These are phyloP conservation scores for Tothia fuscella DNA, from an alignment of 2,329 filamentous ascomycete genomes.

Conservation along the genomic window DNA sequence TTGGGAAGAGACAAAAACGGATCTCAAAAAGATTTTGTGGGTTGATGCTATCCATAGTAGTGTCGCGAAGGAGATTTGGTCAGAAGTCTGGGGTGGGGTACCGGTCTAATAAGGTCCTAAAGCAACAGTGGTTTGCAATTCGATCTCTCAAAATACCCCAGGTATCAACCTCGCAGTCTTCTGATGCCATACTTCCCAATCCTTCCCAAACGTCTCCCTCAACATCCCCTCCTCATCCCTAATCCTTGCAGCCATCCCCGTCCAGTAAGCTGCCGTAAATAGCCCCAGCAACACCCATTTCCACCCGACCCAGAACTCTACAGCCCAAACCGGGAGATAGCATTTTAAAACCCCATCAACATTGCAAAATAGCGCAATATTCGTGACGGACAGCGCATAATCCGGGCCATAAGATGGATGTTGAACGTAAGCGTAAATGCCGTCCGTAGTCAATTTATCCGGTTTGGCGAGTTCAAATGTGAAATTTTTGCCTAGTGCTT, in stretches of 20 bases:
- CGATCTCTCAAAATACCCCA: slow-evolving; percentile 12
- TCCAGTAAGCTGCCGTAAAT: slow-evolving; percentile 13
- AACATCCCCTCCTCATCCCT: slow-evolving; percentile 41
- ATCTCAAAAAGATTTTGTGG: neutral
- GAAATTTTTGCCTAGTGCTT: slow-evolving; percentile 38
- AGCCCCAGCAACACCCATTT: neutral
- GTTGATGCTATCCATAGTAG: neutral
- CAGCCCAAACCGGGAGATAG: neutral
- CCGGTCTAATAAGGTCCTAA: neutral
- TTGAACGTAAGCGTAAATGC: slow-evolving; percentile 39
- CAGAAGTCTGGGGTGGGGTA: neutral
- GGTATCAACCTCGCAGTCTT: slow-evolving; percentile 40
- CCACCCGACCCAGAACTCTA: neutral
- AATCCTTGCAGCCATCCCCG: slow-evolving; percentile 24
- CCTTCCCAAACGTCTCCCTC: slow-evolving; percentile 31
- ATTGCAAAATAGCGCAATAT: neutral
- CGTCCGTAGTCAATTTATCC: slow-evolving; percentile 33
- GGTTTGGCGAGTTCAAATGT: slow-evolving; percentile 41
- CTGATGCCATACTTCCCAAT: slow-evolving; percentile 39
- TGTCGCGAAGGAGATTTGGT: neutral
- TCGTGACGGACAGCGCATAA: slow-evolving; percentile 23
- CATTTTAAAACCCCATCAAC: neutral
- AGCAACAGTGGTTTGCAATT: neutral
- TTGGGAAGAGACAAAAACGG: neutral
- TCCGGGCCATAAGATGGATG: slow-evolving; percentile 41